Percentiles rank a stretch among this genome's conserved stretches.
Evolutionary conservation across 306 rosid species (phyloP).

Genomic region (Lathyrus oleraceus): DNA sequence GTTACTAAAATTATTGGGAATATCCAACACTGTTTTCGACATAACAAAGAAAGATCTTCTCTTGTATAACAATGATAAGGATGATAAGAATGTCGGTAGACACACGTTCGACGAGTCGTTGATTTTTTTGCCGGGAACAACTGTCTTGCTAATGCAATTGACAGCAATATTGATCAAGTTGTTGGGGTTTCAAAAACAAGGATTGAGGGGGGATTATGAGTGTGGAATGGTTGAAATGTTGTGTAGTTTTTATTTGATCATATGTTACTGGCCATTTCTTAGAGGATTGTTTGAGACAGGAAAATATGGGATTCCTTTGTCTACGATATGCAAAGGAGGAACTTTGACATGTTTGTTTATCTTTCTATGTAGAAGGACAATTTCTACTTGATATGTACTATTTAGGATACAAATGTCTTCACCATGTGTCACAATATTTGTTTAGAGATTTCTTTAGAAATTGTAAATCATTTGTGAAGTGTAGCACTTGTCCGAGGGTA

Average conservation of each 20-base stretch:
- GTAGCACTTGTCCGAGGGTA: not conserved
- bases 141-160: conserved; percentile 58
- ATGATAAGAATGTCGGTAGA: conserved; percentile 44
- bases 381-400: conserved; percentile 23
- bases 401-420: not conserved
- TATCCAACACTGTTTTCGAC: too few relatives aligned
- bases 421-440: not conserved
- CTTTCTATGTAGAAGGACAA: conserved; percentile 27
- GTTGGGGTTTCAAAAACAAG: conserved; percentile 26
- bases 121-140: conserved; percentile 57
- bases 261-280: conserved; percentile 56
- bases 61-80: too few relatives aligned
- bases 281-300: conserved; percentile 63
- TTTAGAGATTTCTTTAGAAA: not conserved
- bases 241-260: conserved; percentile 45
- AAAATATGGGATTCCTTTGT: conserved; percentile 56
- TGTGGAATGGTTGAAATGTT: conserved; percentile 55
- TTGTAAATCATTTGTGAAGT: not conserved
- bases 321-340: conserved; percentile 50
- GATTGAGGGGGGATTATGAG: conserved; percentile 5
- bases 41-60: too few relatives aligned
- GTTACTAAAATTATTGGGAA: not conserved
- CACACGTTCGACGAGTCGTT: conserved; percentile 59
- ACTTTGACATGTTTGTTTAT: conserved; percentile 47
- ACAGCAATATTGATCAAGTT: conserved; percentile 40